Conservation (phyloP, 129 eudicot species). For the Logfia minima region DNA sequence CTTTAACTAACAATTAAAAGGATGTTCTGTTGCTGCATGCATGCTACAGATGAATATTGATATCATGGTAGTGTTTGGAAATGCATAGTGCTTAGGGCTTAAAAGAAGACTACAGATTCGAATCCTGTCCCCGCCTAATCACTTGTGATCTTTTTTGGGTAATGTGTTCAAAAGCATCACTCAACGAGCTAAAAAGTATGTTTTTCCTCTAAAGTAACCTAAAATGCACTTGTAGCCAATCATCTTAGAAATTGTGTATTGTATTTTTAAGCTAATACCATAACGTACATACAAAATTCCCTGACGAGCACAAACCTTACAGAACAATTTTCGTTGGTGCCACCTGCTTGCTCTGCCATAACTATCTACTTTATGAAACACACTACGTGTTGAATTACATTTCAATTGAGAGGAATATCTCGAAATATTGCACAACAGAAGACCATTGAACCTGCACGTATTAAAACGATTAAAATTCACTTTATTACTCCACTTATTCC, state of each 20-base stretch:
- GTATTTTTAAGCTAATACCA: neutral
- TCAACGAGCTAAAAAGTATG: neutral
- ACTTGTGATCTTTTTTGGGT: too few species aligned
- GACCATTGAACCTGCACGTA: constrained; percentile 57
- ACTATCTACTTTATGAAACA: constrained; percentile 48
- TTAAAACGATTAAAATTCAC: constrained; percentile 3
- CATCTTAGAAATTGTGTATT: neutral
- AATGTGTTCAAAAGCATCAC: neutral
- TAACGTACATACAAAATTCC: constrained; percentile 11
- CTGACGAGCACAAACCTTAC: constrained; percentile 41
- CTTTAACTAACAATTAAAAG: neutral
- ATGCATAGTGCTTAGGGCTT: neutral
- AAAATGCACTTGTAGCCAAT: neutral
- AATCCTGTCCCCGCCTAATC: too few species aligned
- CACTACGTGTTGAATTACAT: constrained; percentile 49
- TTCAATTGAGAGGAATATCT: constrained; percentile 53
- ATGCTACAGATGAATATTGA: constrained; percentile 4
- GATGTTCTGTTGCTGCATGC: neutral
- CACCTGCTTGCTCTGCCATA: constrained; percentile 47
- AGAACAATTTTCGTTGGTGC: constrained; percentile 35
- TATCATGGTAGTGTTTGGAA: neutral
- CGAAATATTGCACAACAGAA: constrained; percentile 49
- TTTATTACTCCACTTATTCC: constrained; percentile 16
- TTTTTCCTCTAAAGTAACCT: neutral
- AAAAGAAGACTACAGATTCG: too few species aligned